Conservation (phyloP, 2,329 filamentous ascomycete genomes). For the Beauveria caledonica region DNA sequence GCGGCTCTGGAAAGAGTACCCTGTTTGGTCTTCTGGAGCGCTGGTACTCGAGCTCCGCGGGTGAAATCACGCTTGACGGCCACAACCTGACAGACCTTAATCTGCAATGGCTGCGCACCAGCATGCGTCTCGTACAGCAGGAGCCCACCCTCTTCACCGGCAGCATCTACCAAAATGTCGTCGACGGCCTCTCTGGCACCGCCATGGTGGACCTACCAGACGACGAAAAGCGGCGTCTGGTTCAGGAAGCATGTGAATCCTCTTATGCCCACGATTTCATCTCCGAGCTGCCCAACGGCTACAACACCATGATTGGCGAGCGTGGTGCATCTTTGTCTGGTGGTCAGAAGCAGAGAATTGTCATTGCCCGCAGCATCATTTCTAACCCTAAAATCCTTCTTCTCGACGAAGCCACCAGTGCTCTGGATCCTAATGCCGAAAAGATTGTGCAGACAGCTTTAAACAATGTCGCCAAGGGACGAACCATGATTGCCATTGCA, state of each 20-base stretch:
- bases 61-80: constrained; percentile 37
- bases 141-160: constrained; percentile 47
- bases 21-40: constrained; percentile 49
- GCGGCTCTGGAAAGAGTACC: constrained; percentile 52
- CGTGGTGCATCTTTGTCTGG: constrained; percentile 57
- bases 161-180: constrained; percentile 44
- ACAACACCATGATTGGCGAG: constrained; percentile 56
- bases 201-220: constrained; percentile 28
- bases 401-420: constrained; percentile 61
- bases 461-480: constrained; percentile 42
- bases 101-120: constrained; percentile 43
- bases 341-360: constrained; percentile 58
- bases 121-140: constrained; percentile 43
- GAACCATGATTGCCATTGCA: constrained; percentile 60
- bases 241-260: constrained; percentile 39
- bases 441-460: constrained; percentile 48
- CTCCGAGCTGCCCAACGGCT: constrained; percentile 41
- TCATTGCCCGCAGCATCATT: constrained; percentile 59
- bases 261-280: constrained; percentile 49
- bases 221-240: constrained; percentile 35
- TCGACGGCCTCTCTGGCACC: constrained; percentile 35
- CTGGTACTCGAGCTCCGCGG: constrained; percentile 46
- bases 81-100: constrained; percentile 35
- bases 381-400: constrained; percentile 56
- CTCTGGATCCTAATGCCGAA: constrained; percentile 38